Base-by-base conservation (phyloP, 2,329 filamentous ascomycete genomes). In the Clarireedia homoeocarpa region DNA sequence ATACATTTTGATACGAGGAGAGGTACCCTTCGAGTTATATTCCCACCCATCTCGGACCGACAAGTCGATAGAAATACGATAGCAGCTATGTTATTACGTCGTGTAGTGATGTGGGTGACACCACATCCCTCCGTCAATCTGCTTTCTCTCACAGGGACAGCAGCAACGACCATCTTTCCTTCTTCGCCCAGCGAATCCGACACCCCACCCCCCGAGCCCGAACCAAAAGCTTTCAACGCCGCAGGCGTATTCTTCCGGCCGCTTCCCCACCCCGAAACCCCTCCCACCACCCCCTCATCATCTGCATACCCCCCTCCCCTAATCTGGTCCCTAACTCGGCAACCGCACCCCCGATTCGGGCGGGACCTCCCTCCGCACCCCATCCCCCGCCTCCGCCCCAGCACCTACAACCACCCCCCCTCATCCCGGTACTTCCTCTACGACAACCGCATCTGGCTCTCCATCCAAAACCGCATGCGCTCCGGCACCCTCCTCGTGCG, bases 401-500 rank as follows among this genome's bases (percentile, higher is more conserved):
- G 20, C 20, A 20, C 20, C 20, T 20, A 20, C 20, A 20, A 20
- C 15, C 34, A 53, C 15, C 7, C 27, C 5, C 39, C 45, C 5
- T 61, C 62, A 59, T 56, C 60, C 40, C 48, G 62, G 2, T 71
- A 67, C 66, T 51, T 47, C 4, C 60, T 53, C 4, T 86, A 77
- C 71, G 83, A 86, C 66, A 79, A 81, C 0, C 79, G 83, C 2
- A 86, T 77, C 68, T 86, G 83, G 83, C 14, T 47, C 2, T 7
- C 26, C 9, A 47, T 47, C 15, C n/a, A 17, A 34, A 34, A 34
- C 12, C 10, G 30, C 10, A 34, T 34, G 30, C 3, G 10, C 3
- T 9, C 10, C 3, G 30, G 30, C 30, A 34, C 7, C 4, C 30
- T 34, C 10, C 10, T 34, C 10, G 30, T 34, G 3, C 30, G 30